Percentiles rank a stretch among this genome's conserved stretches.
These are phyloP conservation scores for Wickerhamiella occidentalis DNA, from an alignment of 805 yeast species.

Conservation along the genomic window DNA sequence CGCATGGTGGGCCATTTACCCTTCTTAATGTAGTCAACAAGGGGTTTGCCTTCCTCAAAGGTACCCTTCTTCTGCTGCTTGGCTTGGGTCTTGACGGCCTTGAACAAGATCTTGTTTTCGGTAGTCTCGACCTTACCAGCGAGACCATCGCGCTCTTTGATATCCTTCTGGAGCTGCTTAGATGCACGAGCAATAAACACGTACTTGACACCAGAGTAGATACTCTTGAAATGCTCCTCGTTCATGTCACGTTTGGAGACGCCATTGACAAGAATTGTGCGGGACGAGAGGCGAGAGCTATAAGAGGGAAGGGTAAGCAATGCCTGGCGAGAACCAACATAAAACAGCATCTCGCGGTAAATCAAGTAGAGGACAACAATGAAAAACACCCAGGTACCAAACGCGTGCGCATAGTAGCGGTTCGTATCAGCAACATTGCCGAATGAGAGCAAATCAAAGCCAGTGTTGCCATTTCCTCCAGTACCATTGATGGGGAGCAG, in stretches of 20 bases:
- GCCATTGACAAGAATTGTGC: conserved; percentile 73
- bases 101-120: conserved; percentile 42
- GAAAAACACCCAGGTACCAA: conserved; percentile 69
- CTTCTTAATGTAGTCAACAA: conserved; percentile 50
- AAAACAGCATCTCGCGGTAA: conserved; percentile 73
- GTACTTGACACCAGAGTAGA: conserved; percentile 71
- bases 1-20: conserved; percentile 59
- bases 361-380: conserved; percentile 57
- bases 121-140: conserved; percentile 57
- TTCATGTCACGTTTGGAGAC: conserved; percentile 65
- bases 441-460: conserved; percentile 66
- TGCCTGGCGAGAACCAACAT: conserved; percentile 62
- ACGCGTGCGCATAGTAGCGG: conserved; percentile 77
- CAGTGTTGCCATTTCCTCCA: conserved; percentile 38
- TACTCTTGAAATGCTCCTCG: conserved; percentile 57
- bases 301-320: conserved; percentile 71
- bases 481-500: conserved; percentile 77
- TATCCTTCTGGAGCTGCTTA: conserved; percentile 41
- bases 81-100: conserved; percentile 49
- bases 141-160: conserved; percentile 46
- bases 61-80: conserved; percentile 58
- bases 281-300: conserved; percentile 58
- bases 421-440: conserved; percentile 51
- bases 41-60: conserved; percentile 18
- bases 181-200: conserved; percentile 69